Conservation (phyloP, 805 yeast species). For the Saccharomycopsis olivae region DNA sequence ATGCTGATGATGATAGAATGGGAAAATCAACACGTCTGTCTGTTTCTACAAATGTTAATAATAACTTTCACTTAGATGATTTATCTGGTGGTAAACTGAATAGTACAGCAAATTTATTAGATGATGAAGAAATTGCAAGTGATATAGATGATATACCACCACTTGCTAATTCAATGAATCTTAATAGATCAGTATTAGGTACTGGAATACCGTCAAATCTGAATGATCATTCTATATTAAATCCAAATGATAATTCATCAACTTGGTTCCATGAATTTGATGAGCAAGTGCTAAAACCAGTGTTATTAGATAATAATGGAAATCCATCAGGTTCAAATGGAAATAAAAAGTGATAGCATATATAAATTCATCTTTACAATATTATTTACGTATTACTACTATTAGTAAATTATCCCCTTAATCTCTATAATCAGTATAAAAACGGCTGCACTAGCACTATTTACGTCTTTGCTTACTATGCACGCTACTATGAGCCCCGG, state of each 20-base stretch:
- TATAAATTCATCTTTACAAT: too few species aligned
- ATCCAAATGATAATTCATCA: slow-evolving; percentile 46
- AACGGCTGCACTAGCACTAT: too few species aligned
- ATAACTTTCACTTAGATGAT: slow-evolving; percentile 3
- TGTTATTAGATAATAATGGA: slow-evolving; percentile 50
- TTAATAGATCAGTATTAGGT: neutral
- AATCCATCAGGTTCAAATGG: too few species aligned
- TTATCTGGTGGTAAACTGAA: neutral
- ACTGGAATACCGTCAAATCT: neutral
- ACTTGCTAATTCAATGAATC: neutral
- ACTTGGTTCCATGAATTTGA: slow-evolving; percentile 92
- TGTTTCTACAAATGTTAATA: neutral
- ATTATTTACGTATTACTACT: too few species aligned
- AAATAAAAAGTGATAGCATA: too few species aligned
- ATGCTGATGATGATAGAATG: slow-evolving; percentile 1
- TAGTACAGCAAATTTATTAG: slow-evolving; percentile 1
- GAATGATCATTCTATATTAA: neutral
- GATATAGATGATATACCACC: slow-evolving; percentile 15
- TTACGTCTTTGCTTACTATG: too few species aligned
- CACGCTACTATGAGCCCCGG: too few species aligned
- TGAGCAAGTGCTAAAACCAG: slow-evolving; percentile 89
- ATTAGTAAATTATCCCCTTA: too few species aligned
- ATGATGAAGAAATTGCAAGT: slow-evolving; percentile 8
- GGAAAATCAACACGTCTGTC: neutral
- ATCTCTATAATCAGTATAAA: too few species aligned